phyloP scores from a whole-genome alignment of 2,329 filamentous ascomycete species.

The Mycosphaerella sp. region DNA sequence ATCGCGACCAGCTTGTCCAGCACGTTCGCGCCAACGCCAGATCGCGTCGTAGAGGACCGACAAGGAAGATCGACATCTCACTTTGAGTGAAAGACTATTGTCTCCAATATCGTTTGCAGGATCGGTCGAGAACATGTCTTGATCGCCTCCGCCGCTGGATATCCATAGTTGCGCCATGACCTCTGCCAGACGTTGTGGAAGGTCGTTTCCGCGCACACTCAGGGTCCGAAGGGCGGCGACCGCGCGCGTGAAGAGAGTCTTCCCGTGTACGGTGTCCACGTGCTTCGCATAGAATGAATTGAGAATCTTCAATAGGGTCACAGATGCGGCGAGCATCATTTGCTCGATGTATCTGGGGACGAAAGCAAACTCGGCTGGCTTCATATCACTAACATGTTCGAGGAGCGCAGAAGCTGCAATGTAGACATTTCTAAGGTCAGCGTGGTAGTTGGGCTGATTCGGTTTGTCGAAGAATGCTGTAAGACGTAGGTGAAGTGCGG shows the following conservation, averaged over 20 bases:
- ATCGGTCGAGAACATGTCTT: conserved; percentile 21
- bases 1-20: conserved; percentile 42
- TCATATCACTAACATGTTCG: conserved; percentile 60
- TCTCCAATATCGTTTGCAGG: conserved; percentile 26
- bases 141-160: conserved; percentile 36
- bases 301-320: conserved; percentile 68
- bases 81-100: conserved; percentile 71
- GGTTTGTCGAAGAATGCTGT: conserved; percentile 77
- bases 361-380: conserved; percentile 51
- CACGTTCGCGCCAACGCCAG: conserved; percentile 79
- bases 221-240: conserved; percentile 64
- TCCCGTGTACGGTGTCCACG: conserved; percentile 62
- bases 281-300: conserved; percentile 68
- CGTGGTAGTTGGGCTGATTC: conserved; percentile 62
- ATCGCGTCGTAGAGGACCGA: conserved; percentile 78
- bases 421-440: conserved; percentile 70
- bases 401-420: conserved; percentile 64
- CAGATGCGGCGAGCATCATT: conserved; percentile 76
- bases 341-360: conserved; percentile 73
- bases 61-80: conserved; percentile 79
- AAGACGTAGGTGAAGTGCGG: conserved; percentile 66
- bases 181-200: conserved; percentile 72
- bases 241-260: conserved; percentile 63
- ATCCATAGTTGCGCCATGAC: conserved; percentile 88
- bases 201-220: conserved; percentile 69